Evolutionary conservation across 306 rosid species (phyloP), one percentile per base, ranked within the genome.

Genomic region (Potentilla sterilis): DNA sequence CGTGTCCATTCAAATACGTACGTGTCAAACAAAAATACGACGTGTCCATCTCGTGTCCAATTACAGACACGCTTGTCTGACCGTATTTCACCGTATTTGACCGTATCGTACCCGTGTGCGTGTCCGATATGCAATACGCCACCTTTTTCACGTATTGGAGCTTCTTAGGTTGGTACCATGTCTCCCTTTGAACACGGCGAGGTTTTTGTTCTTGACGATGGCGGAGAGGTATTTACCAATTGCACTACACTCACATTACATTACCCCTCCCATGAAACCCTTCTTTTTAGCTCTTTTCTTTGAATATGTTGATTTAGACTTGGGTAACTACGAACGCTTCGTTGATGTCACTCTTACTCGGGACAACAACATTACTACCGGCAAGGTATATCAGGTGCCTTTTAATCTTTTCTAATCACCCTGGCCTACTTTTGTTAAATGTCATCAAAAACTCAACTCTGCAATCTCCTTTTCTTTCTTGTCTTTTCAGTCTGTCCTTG

Each of bases 161-260:
- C n/a, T n/a, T n/a, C n/a, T n/a, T n/a, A n/a, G n/a, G n/a, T n/a
- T n/a, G n/a, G 99, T n/a, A 96, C 99, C 80, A 92, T 96, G 99
- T 96, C 99, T 85, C 99, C 99, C 22, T 96, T 96, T 77, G 99
- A 96, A 67, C 99, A 96, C n/a, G 99, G 99, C 35, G 98, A 96
- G 79, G 99, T 96, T 78, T 96, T 96, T 76, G 99, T 96, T 79
- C 98, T 96, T 78, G 99, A 96, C 73, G 99, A 96, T 72, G 97
- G 99, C 7, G 99, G 99, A 61, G 99, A 96, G 99, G 92, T 90
- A 82, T n/a, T n/a, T n/a, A n/a, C n/a, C n/a, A n/a, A n/a, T n/a
- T n/a, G n/a, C 40, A 37, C 40, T 37, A 3, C 3, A 37, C 40
- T 37, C n/a, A n/a, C n/a, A n/a, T n/a, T 37, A 37, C 40, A 37